A percentile compares a stretch with the other conserved stretches of the same genome.
Conservation (phyloP, 164 flowering plant genomes). For the Buxus sempervirens region DNA sequence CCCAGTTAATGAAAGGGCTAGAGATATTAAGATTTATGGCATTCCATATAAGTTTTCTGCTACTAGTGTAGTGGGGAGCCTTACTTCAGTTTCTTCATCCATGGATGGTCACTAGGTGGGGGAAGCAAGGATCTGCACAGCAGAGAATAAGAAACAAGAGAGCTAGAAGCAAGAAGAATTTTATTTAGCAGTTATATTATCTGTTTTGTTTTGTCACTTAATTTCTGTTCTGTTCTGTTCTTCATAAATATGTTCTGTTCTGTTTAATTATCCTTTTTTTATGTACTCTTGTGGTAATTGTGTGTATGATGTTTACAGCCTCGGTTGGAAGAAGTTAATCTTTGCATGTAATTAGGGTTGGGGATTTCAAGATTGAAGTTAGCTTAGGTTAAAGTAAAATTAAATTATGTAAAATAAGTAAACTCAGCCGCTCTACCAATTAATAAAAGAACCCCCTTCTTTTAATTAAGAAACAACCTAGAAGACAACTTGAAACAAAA, state of each 20-base stretch:
- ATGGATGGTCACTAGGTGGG: not conserved
- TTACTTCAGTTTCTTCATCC: constrained; percentile 21
- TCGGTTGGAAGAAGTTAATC: not conserved
- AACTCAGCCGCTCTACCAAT: no score
- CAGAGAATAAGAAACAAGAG: not conserved
- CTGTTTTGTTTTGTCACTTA: not conserved
- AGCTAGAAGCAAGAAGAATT: no score
- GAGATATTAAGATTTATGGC: constrained; percentile 18
- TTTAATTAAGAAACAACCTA: no score
- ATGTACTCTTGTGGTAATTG: not conserved
- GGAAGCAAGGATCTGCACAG: not conserved
- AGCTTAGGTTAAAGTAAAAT: no score
- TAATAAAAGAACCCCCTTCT: no score
- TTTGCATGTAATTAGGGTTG: no score
- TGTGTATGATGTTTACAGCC: not conserved
- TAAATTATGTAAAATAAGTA: no score
- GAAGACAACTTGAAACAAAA: no score
- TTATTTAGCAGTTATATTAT: not conserved
- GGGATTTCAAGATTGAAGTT: no score
- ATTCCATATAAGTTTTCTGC: constrained; percentile 28
- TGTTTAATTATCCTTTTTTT: not conserved
- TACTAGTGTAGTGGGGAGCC: constrained; percentile 23
- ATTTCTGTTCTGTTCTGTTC: not conserved
- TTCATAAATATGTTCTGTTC: not conserved
- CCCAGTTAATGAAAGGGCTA: constrained; percentile 19